Evolutionary conservation across 371 early-diverging fungal genomes (phyloP).

Genomic region (Lichtheimia ramosa): DNA sequence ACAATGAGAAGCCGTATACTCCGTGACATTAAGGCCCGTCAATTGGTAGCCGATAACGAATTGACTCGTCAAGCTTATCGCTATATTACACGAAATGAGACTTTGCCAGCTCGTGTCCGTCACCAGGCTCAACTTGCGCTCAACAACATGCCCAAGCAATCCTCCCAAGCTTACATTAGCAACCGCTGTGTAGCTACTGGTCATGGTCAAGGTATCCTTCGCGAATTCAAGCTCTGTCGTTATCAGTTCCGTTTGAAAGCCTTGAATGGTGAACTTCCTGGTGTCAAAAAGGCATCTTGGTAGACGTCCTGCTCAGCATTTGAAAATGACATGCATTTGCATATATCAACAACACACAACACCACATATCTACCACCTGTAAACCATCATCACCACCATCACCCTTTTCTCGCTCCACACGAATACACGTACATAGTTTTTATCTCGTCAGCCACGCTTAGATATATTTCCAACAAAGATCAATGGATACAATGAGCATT

Average conservation of each 20-base stretch:
- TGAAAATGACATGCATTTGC: neutral
- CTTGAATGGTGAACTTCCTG: conserved; percentile 79
- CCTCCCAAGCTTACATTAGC: conserved; percentile 68
- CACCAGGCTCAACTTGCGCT: conserved; percentile 83
- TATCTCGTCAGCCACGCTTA: too few species aligned
- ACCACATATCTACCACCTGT: neutral
- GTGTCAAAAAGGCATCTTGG: conserved; percentile 85
- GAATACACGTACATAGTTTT: too few species aligned
- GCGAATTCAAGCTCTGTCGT: conserved; percentile 78
- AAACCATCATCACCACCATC: too few species aligned
- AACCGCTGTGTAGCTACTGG: conserved; percentile 85
- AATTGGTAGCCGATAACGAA: conserved; percentile 70
- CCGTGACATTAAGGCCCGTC: conserved; percentile 76
- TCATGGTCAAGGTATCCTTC: conserved; percentile 80
- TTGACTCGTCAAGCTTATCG: conserved; percentile 77
- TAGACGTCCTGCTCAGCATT: conserved; percentile 33
- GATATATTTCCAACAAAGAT: too few species aligned
- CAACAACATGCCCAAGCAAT: conserved; percentile 71
- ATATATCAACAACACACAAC: neutral
- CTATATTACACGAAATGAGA: conserved; percentile 79
- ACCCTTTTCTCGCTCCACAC: too few species aligned
- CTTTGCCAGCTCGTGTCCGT: conserved; percentile 74
- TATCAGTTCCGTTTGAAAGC: conserved; percentile 86
- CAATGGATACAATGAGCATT: too few species aligned
- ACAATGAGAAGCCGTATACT: conserved; percentile 63